phyloP scores from a whole-genome alignment of 768 basidiomycete genomes.

The Boletus tomentosulus region DNA sequence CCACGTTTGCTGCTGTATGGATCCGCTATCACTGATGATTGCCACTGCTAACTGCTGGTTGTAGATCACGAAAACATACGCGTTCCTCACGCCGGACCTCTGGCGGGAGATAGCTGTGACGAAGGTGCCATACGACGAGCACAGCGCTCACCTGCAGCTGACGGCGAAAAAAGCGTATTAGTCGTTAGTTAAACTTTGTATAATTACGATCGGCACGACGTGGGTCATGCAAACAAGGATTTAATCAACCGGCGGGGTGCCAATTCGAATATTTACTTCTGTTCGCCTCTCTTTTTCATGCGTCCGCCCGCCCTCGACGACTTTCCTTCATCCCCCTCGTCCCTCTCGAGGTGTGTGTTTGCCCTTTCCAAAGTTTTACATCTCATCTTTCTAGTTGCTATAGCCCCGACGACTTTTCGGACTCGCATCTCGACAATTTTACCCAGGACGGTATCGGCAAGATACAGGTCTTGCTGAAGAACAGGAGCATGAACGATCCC shows the following conservation, averaged over 20 bases:
- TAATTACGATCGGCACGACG: not conserved
- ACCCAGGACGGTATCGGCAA: slow-evolving; percentile 10
- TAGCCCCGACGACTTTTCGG: not conserved
- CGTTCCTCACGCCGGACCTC: slow-evolving; percentile 97
- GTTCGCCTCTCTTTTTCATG: slow-evolving; percentile 2
- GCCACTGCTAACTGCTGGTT: not conserved
- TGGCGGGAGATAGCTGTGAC: slow-evolving; percentile 93
- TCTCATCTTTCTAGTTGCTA: not conserved
- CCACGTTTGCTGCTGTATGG: slow-evolving; percentile 87
- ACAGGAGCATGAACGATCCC: slow-evolving; percentile 5
- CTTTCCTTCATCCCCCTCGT: slow-evolving; percentile 20
- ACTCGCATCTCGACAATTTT: no score
- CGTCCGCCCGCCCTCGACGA: not conserved
- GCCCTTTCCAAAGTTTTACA: no score
- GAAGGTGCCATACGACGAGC: slow-evolving; percentile 91
- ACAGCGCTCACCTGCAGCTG: slow-evolving; percentile 88
- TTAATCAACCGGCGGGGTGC: not conserved
- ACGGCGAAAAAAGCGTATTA: slow-evolving; percentile 74
- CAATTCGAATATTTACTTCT: not conserved
- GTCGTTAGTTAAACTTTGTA: not conserved
- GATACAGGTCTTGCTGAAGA: slow-evolving; percentile 14
- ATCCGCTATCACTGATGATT: not conserved
- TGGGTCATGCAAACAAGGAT: not conserved
- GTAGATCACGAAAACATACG: slow-evolving; percentile 95
- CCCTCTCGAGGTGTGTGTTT: slow-evolving; percentile 21